These are phyloP conservation scores for Aeschynomene evenia DNA, from an alignment of 306 rosid species.

Conservation along the genomic window DNA sequence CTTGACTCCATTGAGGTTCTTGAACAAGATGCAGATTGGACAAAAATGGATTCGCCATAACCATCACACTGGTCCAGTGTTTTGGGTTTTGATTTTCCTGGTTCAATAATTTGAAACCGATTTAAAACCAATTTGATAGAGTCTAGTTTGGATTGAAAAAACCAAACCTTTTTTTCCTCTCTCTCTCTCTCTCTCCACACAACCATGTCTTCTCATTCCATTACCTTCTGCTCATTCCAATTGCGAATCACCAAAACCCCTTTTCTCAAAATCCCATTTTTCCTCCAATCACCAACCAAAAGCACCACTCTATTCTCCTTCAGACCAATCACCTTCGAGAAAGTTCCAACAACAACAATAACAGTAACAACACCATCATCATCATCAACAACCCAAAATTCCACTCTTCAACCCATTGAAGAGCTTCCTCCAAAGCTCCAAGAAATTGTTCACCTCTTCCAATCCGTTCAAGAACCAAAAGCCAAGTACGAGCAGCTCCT, in stretches of 20 bases:
- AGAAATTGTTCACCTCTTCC: slow-evolving; percentile 80
- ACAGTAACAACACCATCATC: too few species aligned
- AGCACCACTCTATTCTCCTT: slow-evolving; percentile 20
- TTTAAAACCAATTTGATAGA: too few species aligned
- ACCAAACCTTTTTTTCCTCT: too few species aligned
- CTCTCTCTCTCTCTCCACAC: too few species aligned
- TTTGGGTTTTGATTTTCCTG: too few species aligned
- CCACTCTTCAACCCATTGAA: slow-evolving; percentile 62
- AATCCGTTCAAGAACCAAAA: slow-evolving; percentile 70
- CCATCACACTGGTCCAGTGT: too few species aligned
- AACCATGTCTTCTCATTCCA: slow-evolving; percentile 51
- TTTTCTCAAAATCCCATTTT: neutral
- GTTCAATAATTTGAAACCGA: too few species aligned
- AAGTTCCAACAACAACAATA: slow-evolving; percentile 39
- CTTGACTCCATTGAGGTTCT: too few species aligned
- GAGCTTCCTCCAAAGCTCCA: slow-evolving; percentile 97
- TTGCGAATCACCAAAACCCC: slow-evolving; percentile 42
- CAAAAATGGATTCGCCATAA: too few species aligned
- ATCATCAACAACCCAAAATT: slow-evolving; percentile 26
- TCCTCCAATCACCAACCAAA: slow-evolving; percentile 1
- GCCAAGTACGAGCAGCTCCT: slow-evolving; percentile 88
- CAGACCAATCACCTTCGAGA: slow-evolving; percentile 63
- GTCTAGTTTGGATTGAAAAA: too few species aligned
- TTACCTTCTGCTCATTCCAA: slow-evolving; percentile 49
- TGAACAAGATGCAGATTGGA: too few species aligned